Evolutionary conservation across 2,329 filamentous ascomycete species (phyloP).

Genomic region (Verticillium nubilum): DNA sequence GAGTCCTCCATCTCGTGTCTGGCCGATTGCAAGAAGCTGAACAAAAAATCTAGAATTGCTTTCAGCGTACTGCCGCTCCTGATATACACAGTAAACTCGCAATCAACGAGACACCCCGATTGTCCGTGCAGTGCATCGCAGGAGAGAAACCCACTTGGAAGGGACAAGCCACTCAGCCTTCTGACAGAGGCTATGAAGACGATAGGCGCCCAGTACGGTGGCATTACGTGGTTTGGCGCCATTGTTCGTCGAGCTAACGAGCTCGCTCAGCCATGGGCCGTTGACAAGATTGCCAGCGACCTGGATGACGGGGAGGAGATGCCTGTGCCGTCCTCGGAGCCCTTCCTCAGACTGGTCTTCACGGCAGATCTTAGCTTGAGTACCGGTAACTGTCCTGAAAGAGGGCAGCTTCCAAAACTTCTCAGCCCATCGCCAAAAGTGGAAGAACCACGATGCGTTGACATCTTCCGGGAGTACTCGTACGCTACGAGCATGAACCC

Average conservation of each 20-base stretch:
- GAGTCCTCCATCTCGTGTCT: constrained; percentile 25
- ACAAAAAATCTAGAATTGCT: constrained; percentile 21
- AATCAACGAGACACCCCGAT: constrained; percentile 17
- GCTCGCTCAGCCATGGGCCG: constrained; percentile 22
- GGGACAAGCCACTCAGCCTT: constrained; percentile 36
- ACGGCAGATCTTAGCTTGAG: not conserved
- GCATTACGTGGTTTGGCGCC: constrained; percentile 37
- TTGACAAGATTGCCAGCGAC: not conserved
- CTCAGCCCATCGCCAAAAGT: not conserved
- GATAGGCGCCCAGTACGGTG: constrained; percentile 39
- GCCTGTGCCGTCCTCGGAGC: not conserved
- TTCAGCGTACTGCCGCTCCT: not conserved
- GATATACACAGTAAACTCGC: constrained; percentile 20
- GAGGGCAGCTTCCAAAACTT: not conserved
- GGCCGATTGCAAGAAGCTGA: constrained; percentile 23
- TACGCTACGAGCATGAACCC: not conserved
- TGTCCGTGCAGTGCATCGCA: not conserved
- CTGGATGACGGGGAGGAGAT: not conserved
- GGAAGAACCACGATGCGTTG: not conserved
- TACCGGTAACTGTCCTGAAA: not conserved
- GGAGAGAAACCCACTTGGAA: constrained; percentile 9
- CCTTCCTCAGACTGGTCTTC: not conserved
- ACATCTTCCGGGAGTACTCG: not conserved
- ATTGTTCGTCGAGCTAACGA: constrained; percentile 36
- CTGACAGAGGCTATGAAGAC: constrained; percentile 40